Evolutionary conservation across 2,329 filamentous ascomycete genomes (phyloP).

Genomic region (Hirsutella rhossiliensis): DNA sequence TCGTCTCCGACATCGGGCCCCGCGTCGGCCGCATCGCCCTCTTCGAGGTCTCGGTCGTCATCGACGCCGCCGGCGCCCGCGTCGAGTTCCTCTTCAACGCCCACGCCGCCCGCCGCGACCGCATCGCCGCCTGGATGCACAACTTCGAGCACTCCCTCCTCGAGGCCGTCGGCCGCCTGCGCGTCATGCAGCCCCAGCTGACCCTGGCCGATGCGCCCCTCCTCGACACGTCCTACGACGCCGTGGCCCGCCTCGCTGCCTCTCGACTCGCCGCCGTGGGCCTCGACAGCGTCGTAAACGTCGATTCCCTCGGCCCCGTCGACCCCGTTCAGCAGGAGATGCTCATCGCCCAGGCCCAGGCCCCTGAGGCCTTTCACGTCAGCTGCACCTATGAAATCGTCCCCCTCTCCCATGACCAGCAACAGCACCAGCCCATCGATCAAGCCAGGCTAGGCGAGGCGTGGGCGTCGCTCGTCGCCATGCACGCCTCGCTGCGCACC

Average conservation of each 20-base stretch:
- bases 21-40: constrained; percentile 35
- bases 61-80: constrained; percentile 30
- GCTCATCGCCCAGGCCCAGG: constrained; percentile 30
- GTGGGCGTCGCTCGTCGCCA: constrained; percentile 28
- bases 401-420: constrained; percentile 16
- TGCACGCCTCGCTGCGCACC: constrained; percentile 33
- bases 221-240: constrained; percentile 33
- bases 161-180: constrained; percentile 29
- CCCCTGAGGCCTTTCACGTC: constrained; percentile 28
- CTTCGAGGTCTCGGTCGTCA: constrained; percentile 36
- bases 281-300: constrained; percentile 28
- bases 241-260: constrained; percentile 29
- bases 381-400: constrained; percentile 36
- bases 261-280: constrained; percentile 27
- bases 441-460: constrained; percentile 32
- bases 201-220: constrained; percentile 37
- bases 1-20: constrained; percentile 30
- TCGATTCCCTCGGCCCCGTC: constrained; percentile 37
- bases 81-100: constrained; percentile 33
- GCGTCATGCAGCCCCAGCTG: constrained; percentile 31
- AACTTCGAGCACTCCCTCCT: constrained; percentile 33
- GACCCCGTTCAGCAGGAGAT: constrained; percentile 37
- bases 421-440: constrained; percentile 21
- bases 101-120: constrained; percentile 26
- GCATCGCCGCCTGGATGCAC: constrained; percentile 33